These are phyloP conservation scores for Gastrodia elata DNA, from an alignment of 106 monocot species.

Conservation along the genomic window DNA sequence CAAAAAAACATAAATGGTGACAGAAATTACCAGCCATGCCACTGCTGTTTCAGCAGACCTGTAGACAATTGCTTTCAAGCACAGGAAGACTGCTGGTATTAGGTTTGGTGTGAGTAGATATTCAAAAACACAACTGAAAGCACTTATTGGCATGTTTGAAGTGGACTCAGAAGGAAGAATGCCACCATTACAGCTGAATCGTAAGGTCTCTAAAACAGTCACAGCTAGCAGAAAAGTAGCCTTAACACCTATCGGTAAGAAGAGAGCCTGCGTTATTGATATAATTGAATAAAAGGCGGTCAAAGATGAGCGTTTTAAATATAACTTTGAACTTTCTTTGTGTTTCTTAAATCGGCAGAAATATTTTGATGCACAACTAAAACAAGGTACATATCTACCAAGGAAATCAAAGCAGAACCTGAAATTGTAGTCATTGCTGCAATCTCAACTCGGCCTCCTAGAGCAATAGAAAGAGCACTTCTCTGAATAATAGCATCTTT, in stretches of 20 bases:
- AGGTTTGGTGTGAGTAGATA: conserved; percentile 90
- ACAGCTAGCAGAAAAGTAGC: conserved; percentile 94
- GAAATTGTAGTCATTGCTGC: conserved; percentile 87
- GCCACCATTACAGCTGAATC: conserved; percentile 94
- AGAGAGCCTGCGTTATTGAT: conserved; percentile 3
- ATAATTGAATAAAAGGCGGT: conserved; percentile 2
- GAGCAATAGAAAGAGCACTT: conserved; percentile 83
- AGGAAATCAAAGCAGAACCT: conserved; percentile 32
- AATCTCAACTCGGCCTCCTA: conserved; percentile 91
- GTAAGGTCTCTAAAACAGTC: conserved; percentile 81
- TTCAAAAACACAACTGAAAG: conserved; percentile 90
- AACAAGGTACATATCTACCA: background rate
- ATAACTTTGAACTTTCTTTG: background rate
- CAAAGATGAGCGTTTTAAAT: background rate
- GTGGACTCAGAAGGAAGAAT: conserved; percentile 35
- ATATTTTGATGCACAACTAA: background rate
- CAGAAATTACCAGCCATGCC: conserved; percentile 68
- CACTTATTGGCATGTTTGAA: conserved; percentile 47
- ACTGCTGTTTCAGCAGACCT: conserved; percentile 80
- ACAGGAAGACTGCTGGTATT: conserved; percentile 73
- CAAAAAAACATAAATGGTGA: background rate
- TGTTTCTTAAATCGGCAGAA: background rate
- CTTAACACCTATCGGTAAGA: conserved; percentile 65
- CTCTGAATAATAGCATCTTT: conserved; percentile 75
- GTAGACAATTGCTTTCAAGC: conserved; percentile 84